These are phyloP conservation scores for Aspergillus avenaceus DNA, from an alignment of 495 filamentous ascomycete genomes.

Conservation along the genomic window DNA sequence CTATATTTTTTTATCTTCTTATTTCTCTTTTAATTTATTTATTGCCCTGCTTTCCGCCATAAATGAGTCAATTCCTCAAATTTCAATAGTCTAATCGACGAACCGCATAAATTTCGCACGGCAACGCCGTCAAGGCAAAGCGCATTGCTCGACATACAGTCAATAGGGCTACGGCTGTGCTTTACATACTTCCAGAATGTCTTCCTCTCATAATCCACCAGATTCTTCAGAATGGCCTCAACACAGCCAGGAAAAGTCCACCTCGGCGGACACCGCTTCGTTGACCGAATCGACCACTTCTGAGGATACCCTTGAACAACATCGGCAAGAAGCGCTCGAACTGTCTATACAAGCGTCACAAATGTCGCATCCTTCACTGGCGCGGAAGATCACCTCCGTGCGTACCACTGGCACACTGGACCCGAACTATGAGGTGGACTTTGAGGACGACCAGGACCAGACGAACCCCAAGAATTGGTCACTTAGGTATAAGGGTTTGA, in stretches of 20 bases:
- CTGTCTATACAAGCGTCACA: conserved; percentile 24
- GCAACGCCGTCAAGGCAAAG: too few relatives aligned
- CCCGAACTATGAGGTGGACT: conserved; percentile 73
- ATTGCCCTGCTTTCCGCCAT: neutral
- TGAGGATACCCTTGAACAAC: conserved; percentile 25
- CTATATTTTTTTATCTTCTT: neutral
- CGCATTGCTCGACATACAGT: too few relatives aligned
- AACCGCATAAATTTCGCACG: too few relatives aligned
- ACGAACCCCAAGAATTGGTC: conserved; percentile 77
- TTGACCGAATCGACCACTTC: conserved; percentile 26
- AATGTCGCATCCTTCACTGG: conserved; percentile 22
- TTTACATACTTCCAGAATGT: too few relatives aligned
- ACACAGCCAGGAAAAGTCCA: conserved; percentile 15
- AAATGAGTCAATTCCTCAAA: too few relatives aligned
- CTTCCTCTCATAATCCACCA: conserved; percentile 15
- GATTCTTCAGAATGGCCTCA: conserved; percentile 23
- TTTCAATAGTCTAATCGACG: too few relatives aligned
- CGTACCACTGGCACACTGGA: conserved; percentile 56
- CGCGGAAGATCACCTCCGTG: conserved; percentile 46
- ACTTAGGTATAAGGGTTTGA: conserved; percentile 59
- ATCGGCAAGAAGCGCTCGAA: conserved; percentile 18
- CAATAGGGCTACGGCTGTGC: too few relatives aligned
- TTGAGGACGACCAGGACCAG: conserved; percentile 57
- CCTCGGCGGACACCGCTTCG: conserved; percentile 22
- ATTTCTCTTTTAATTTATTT: neutral